Base-by-base conservation (phyloP, 805 yeast genomes). In the Yueomyces sinensis region DNA sequence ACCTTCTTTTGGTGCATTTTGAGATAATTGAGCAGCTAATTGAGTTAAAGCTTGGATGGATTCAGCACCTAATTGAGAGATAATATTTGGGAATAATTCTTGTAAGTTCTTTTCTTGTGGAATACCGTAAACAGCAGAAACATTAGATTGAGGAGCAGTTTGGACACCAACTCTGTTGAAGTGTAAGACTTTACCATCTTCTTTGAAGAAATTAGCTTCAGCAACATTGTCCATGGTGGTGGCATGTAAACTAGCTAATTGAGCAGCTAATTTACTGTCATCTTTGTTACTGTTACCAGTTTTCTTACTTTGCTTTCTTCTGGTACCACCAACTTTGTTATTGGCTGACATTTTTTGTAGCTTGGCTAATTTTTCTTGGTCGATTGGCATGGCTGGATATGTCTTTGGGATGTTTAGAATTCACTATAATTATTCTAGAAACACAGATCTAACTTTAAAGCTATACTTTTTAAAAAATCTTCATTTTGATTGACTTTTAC, bases 201-300 rank as follows among this genome's bases (percentile, higher is more conserved):
- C 95, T 65, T 72, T 81, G 82, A 91, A 87, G 72, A 89, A 82
- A 76, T 87, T 89, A 56, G 95, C 97, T 71, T 89, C 96, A 62
- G 84, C 94, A 54, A 89, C 78, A 55, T 82, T 84, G 48, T 81
- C 86, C 51, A 89, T 66, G 54, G 84, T 80, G 65, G 80, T 82
- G 46, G 87, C 93, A 65, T 82, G 79, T 61, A 89, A 71, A 69
- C 87, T 86, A 62, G 76, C 79, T 65, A 89, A 70, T 56, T 89
- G 75, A 51, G 77, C 82, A 67, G 83, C 86, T 62, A 89, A 72
- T 67, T 87, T 86, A 63, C 84, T 70, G 68, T 87, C 95, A 58
- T 86, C 94, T 53, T 76, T 84, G 59, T 69, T 65, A 37, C 28
- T n/a, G 14, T 5, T 11, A 28, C 44, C 47, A 58, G 65, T 66